Evolutionary conservation across 139 green algal genomes (phyloP).

Genomic region (Auxenochlorella pyrenoidosa): DNA sequence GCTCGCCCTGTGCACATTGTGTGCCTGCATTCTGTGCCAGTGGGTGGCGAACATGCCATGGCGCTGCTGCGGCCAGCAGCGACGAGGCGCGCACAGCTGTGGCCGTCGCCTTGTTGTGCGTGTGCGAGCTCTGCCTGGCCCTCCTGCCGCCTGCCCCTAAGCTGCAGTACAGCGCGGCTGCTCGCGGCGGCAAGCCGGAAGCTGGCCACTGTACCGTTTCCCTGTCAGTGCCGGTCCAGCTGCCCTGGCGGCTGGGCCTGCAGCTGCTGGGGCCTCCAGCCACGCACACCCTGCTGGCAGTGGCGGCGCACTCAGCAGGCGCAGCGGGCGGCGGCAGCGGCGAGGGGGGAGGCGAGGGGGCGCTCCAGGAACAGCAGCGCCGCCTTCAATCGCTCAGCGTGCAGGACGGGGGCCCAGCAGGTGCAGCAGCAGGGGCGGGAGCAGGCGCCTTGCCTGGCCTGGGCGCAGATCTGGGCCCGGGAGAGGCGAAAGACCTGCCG

Average conservation of each 20-base stretch:
- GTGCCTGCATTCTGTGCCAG: too few relatives aligned
- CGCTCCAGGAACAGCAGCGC: constrained; percentile 1
- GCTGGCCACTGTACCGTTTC: constrained; percentile 4
- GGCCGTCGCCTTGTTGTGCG: too few relatives aligned
- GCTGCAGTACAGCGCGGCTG: constrained; percentile 16
- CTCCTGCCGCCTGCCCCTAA: not conserved
- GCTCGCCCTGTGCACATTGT: too few relatives aligned
- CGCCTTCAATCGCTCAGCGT: constrained; percentile 13
- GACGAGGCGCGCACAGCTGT: too few relatives aligned
- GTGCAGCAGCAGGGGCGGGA: not conserved
- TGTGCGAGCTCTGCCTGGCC: too few relatives aligned
- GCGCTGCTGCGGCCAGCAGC: too few relatives aligned
- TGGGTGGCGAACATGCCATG: too few relatives aligned
- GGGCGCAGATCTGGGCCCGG: not conserved
- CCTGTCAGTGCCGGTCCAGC: constrained; percentile 9
- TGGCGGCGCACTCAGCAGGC: not conserved
- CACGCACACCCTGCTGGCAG: constrained; percentile 33
- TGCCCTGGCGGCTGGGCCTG: constrained; percentile 23
- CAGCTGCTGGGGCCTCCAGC: constrained; percentile 21
- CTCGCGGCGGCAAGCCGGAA: not conserved
- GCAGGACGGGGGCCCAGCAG: not conserved
- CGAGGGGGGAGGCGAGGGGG: not conserved
- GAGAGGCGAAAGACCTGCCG: not conserved
- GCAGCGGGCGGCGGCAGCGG: not conserved
- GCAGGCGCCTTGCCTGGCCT: not conserved